These are phyloP conservation scores for Isabelozyma gotoi DNA, from an alignment of 805 yeast genomes.

Conservation along the genomic window DNA sequence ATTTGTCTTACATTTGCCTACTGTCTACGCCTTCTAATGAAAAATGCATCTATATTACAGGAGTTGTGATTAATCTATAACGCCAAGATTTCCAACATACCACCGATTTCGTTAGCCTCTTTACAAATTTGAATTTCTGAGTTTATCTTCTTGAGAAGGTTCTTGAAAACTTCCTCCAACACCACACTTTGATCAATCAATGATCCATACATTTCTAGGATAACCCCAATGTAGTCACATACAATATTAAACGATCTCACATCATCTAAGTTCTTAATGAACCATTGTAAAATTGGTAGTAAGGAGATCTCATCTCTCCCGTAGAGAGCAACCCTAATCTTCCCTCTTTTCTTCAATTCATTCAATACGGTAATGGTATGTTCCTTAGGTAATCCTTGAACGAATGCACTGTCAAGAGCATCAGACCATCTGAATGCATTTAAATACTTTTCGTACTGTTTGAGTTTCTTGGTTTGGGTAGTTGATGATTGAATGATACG, in stretches of 20 bases:
- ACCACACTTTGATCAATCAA: slow-evolving; percentile 73
- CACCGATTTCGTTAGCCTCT: slow-evolving; percentile 87
- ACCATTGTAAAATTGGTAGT: slow-evolving; percentile 87
- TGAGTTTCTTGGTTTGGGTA: slow-evolving; percentile 57
- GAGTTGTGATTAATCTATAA: slow-evolving; percentile 30
- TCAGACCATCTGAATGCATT: slow-evolving; percentile 91
- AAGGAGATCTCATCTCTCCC: slow-evolving; percentile 84
- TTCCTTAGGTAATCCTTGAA: slow-evolving; percentile 76
- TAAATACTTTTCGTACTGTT: slow-evolving; percentile 78
- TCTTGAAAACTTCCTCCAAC: slow-evolving; percentile 67
- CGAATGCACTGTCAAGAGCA: slow-evolving; percentile 85
- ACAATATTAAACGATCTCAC: slow-evolving; percentile 64
- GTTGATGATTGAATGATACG: slow-evolving; percentile 60
- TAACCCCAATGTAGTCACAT: slow-evolving; percentile 66
- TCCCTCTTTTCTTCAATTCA: slow-evolving; percentile 87
- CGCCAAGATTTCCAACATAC: slow-evolving; percentile 87
- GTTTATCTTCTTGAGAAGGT: slow-evolving; percentile 60
- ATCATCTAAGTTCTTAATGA: slow-evolving; percentile 73
- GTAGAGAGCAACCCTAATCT: slow-evolving; percentile 74
- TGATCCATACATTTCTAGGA: slow-evolving; percentile 74
- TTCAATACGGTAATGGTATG: slow-evolving; percentile 77
- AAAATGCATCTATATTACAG: neutral
- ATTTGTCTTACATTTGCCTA: too few species aligned
- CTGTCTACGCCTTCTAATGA: too few species aligned
- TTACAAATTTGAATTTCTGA: slow-evolving; percentile 74